These are phyloP conservation scores for Telfairia occidentalis DNA, from an alignment of 331 rosid species.

Conservation along the genomic window DNA sequence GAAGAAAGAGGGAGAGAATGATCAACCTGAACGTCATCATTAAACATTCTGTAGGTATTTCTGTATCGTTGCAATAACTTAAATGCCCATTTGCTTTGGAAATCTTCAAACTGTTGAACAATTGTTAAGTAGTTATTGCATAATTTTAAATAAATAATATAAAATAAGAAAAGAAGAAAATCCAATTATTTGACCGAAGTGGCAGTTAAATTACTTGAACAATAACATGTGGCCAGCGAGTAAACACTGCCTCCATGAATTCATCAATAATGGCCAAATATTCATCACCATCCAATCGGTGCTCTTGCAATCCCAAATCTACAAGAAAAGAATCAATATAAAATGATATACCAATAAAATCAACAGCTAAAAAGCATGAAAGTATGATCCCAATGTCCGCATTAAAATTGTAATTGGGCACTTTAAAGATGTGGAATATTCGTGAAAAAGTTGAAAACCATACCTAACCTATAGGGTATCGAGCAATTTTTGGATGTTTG, in stretches of 20 bases:
- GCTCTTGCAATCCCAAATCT: slow-evolving; percentile 90
- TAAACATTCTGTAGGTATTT: slow-evolving; percentile 85
- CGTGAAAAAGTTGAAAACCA: background rate
- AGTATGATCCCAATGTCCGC: background rate
- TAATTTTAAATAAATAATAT: background rate
- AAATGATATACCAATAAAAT: background rate
- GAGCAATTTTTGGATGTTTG: background rate
- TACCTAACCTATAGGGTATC: background rate
- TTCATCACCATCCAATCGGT: slow-evolving; percentile 90
- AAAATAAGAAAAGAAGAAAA: background rate
- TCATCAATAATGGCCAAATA: slow-evolving; percentile 83
- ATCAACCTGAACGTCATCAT: slow-evolving; percentile 94
- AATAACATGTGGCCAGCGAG: slow-evolving; percentile 99
- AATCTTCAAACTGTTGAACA: slow-evolving; percentile 78
- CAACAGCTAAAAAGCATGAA: background rate
- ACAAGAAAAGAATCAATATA: slow-evolving; percentile 12
- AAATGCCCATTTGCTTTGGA: slow-evolving; percentile 99
- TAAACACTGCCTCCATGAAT: slow-evolving; percentile 96
- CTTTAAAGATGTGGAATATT: background rate
- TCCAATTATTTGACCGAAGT: background rate
- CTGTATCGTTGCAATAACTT: slow-evolving; percentile 91
- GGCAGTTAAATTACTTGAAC: slow-evolving; percentile 57
- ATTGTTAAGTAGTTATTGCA: background rate
- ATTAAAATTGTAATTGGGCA: background rate
- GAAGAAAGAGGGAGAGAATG: background rate